Base-by-base conservation (phyloP, 306 rosid genomes). In the Acacia crassicarpa region DNA sequence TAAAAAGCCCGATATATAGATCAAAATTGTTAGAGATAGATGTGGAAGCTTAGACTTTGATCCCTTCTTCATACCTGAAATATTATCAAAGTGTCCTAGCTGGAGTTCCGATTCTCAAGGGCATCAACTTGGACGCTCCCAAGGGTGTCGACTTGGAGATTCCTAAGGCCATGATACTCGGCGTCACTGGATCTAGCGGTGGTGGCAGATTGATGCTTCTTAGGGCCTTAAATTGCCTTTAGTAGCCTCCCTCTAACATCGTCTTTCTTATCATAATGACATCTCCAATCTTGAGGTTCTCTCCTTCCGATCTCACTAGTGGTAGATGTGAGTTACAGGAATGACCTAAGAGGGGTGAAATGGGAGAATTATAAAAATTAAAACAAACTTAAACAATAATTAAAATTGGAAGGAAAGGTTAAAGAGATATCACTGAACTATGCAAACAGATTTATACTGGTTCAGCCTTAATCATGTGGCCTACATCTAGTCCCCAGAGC, bases 111-210 rank as follows among this genome's bases (percentile, higher is more conserved):
- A 91, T 92, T 17, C 90, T 94, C 38, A 94, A 83, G 12, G 89
- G 91, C 75, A 76, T 92, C 76, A 82, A 71, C 74, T 68, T 92
- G 32, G 86, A 89, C 22, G 77, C 91, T 10, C 98, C 95, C 0
- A 90, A 81, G 78, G 98, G 45, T 43, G 78, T 92, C 73, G 84
- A 70, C 74, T 68, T 94, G 38, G 87, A 88, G 27, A 77, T 93
- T 13, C 98, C 93, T 0, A 90, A 81, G 77, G 98, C 92, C 35
- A 81, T 67, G 44, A 85, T 93, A 63, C 86, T 95, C 1, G 95
- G 98, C 8, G 45, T 95, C 87, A 86, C 91, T 1, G 98, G 98
- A 3, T 98, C 98, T 17, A 95, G 98, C 33, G 98, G 98, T 0
- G 88, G 98, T 54, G 98, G 98, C 22, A 95, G 91, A 78, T 93